Evolutionary conservation across 2,329 filamentous ascomycete species (phyloP).

Genomic region (Alternaria longipes): DNA sequence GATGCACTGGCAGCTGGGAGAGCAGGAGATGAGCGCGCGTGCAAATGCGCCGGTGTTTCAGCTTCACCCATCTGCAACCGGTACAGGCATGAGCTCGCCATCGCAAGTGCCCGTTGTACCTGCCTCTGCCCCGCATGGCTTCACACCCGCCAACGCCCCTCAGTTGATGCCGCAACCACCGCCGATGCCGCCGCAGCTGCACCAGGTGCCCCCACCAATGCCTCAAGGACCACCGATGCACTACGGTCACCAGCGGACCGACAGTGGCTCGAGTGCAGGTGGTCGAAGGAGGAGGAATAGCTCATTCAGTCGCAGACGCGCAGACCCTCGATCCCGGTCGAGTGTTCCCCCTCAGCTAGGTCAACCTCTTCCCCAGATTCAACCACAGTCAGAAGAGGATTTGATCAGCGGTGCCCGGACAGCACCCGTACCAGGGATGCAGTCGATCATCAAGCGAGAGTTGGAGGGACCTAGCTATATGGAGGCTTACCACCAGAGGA

Average conservation of each 20-base stretch:
- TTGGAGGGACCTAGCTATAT: constrained; percentile 38
- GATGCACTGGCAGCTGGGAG: constrained; percentile 97
- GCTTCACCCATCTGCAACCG: constrained; percentile 52
- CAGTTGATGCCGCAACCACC: constrained; percentile 44
- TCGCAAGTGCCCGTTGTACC: constrained; percentile 38
- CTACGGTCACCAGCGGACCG: constrained; percentile 45
- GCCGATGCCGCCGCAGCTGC: constrained; percentile 35
- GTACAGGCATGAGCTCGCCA: constrained; percentile 43
- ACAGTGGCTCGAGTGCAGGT: constrained; percentile 43
- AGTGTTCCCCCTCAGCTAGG: constrained; percentile 50
- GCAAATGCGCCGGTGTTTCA: constrained; percentile 89
- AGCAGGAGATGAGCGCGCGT: constrained; percentile 90
- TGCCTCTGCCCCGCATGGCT: constrained; percentile 42
- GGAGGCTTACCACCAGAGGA: constrained; percentile 45
- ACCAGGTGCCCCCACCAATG: constrained; percentile 36
- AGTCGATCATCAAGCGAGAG: constrained; percentile 43
- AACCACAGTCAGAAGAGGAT: constrained; percentile 45
- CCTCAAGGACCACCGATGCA: constrained; percentile 38
- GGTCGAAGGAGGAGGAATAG: constrained; percentile 41
- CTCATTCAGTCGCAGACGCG: constrained; percentile 47
- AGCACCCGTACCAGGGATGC: constrained; percentile 42
- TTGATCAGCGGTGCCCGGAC: constrained; percentile 48
- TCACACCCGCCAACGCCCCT: constrained; percentile 52
- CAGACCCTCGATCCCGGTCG: constrained; percentile 42
- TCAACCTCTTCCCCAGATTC: constrained; percentile 44